phyloP scores from a whole-genome alignment of 192 early-diverging fungal species.

The Phycomyces blakesleeanus region DNA sequence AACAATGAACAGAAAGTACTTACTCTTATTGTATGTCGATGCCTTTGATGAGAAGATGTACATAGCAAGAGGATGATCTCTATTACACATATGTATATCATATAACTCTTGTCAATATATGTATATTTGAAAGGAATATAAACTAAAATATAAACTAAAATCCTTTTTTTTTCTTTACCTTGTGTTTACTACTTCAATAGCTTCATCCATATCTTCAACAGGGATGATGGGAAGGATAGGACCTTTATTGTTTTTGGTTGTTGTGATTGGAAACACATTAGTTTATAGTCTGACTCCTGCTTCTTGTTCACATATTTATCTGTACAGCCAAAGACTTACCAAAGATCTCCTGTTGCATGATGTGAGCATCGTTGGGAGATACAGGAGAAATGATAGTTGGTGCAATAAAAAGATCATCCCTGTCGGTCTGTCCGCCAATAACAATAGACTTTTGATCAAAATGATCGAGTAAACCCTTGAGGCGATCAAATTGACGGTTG shows the following conservation, averaged over 20 bases:
- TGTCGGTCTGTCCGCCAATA: constrained; percentile 46
- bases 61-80: constrained; percentile 25
- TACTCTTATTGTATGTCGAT: constrained; percentile 18
- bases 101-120: not conserved
- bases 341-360: constrained; percentile 68
- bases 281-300: no score
- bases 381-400: constrained; percentile 59
- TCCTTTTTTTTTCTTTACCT: constrained; percentile 11
- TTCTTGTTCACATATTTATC: no score
- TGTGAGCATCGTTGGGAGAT: constrained; percentile 4
- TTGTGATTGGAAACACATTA: no score
- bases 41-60: constrained; percentile 29
- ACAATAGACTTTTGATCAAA: constrained; percentile 32
- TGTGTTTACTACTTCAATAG: constrained; percentile 29
- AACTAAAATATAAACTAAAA: not conserved
- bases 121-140: not conserved
- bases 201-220: constrained; percentile 31
- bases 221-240: constrained; percentile 58
- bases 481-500: constrained; percentile 65
- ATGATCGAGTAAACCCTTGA: constrained; percentile 52
- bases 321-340: constrained; percentile 11
- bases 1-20: constrained; percentile 17
- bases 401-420: constrained; percentile 44
- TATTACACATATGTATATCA: not conserved
- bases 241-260: no score